These are phyloP conservation scores for Eremothecium coryli DNA, from an alignment of 1,139 yeast genomes.

Conservation along the genomic window DNA sequence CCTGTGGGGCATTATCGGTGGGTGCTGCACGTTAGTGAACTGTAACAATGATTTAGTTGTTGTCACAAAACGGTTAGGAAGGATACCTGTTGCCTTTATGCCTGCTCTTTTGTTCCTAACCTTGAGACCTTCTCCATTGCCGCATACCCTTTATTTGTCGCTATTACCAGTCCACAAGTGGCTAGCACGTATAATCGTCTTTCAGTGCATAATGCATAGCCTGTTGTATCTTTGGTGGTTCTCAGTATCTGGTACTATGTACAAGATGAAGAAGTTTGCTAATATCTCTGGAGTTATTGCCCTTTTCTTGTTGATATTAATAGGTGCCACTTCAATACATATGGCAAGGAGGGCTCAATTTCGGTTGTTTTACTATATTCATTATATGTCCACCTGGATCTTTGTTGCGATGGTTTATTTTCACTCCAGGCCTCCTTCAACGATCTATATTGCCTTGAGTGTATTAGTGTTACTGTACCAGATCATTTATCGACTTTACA, in stretches of 20 bases:
- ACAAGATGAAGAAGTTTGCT: conserved; percentile 36
- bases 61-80: conserved; percentile 33
- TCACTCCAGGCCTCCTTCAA: conserved; percentile 75
- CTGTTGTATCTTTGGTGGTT: conserved; percentile 37
- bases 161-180: conserved; percentile 64
- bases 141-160: conserved; percentile 47
- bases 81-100: conserved; percentile 55
- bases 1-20: conserved; percentile 19
- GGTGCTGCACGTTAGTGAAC: conserved; percentile 13
- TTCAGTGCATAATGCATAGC: conserved; percentile 48
- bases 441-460: conserved; percentile 41
- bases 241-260: conserved; percentile 38
- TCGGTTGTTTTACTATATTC: conserved; percentile 53
- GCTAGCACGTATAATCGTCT: conserved; percentile 58
- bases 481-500: conserved; percentile 31
- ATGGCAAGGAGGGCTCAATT: conserved; percentile 48
- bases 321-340: conserved; percentile 48
- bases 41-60: conserved; percentile 21
- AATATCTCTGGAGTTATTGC: conserved; percentile 60
- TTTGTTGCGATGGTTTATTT: conserved; percentile 48
- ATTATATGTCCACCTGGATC: conserved; percentile 60
- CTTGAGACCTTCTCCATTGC: conserved; percentile 51
- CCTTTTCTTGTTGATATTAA: conserved; percentile 35
- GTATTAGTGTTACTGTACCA: conserved; percentile 40
- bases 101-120: conserved; percentile 58